Evolutionary conservation across 1,284 basidiomycete species (phyloP).

Genomic region (Tranzscheliella williamsii): DNA sequence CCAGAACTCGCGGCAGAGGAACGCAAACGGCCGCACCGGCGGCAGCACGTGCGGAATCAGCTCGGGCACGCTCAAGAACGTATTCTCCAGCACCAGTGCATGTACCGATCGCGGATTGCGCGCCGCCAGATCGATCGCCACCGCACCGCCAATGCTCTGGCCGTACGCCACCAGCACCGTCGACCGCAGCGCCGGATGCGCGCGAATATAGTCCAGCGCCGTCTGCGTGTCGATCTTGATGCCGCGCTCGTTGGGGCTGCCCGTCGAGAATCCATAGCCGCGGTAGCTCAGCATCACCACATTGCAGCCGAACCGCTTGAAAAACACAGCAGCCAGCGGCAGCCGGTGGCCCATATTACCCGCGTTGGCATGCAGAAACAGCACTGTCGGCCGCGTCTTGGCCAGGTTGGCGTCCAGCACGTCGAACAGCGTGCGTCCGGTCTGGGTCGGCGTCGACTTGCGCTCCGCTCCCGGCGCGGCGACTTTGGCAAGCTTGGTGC

Average conservation of each 20-base stretch:
- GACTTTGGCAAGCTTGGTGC: conserved; percentile 10
- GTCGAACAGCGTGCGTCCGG: conserved; percentile 4
- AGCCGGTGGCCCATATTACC: conserved; percentile 72
- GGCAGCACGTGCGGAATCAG: conserved; percentile 75
- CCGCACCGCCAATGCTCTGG: conserved; percentile 95
- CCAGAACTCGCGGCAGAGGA: conserved; percentile 86
- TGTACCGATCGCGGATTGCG: conserved; percentile 72
- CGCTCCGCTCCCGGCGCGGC: conserved; percentile 3
- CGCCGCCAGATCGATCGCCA: conserved; percentile 82
- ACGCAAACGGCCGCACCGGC: conserved; percentile 74
- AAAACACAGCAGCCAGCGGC: conserved; percentile 85
- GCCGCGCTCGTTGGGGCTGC: conserved; percentile 80
- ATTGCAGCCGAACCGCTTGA: conserved; percentile 79
- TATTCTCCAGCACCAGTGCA: conserved; percentile 87
- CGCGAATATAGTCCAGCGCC: conserved; percentile 74
- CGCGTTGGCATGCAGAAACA: conserved; percentile 59
- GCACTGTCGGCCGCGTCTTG: conserved; percentile 41
- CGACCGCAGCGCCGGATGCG: conserved; percentile 70
- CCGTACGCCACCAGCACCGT: conserved; percentile 72
- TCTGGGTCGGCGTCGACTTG: conserved; percentile 25
- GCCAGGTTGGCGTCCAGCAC: conserved; percentile 24
- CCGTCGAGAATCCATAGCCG: conserved; percentile 84
- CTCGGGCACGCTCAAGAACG: conserved; percentile 55
- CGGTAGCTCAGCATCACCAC: conserved; percentile 86
- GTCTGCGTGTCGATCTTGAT: conserved; percentile 73